Conservation (phyloP, 2,329 filamentous ascomycete species). For the Xylaria polymorpha region DNA sequence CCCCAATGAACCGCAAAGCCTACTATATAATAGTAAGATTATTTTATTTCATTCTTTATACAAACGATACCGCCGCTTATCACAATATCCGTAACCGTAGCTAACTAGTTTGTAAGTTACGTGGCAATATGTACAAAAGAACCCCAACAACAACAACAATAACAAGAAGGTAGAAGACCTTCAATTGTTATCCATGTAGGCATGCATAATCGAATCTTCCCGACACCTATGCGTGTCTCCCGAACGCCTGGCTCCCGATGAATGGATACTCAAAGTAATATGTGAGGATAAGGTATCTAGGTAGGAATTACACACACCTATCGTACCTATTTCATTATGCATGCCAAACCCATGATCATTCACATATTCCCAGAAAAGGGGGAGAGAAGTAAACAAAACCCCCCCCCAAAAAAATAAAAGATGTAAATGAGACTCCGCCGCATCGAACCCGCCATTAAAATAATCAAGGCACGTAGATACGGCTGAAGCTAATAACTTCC, state of each 20-base stretch:
- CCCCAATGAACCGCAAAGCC: neutral
- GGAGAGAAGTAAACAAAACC: neutral
- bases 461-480: conserved; percentile 82
- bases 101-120: neutral
- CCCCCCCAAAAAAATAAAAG: neutral
- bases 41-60: neutral
- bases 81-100: neutral
- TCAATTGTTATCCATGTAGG: neutral
- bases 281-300: neutral
- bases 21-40: neutral
- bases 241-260: conserved; percentile 21
- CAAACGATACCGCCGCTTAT: neutral
- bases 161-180: neutral
- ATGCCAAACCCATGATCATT: conserved; percentile 22
- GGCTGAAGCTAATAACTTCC: conserved; percentile 88
- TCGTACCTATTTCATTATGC: conserved; percentile 23
- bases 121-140: neutral
- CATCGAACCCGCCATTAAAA: neutral
- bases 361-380: conserved; percentile 1
- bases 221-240: neutral
- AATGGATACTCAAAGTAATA: conserved; percentile 29
- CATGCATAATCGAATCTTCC: neutral
- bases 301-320: neutral
- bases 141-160: neutral
- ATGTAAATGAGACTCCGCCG: neutral